Evolutionary conservation across 129 eudicot species (phyloP).

Genomic region (Scalesia atractyloides): DNA sequence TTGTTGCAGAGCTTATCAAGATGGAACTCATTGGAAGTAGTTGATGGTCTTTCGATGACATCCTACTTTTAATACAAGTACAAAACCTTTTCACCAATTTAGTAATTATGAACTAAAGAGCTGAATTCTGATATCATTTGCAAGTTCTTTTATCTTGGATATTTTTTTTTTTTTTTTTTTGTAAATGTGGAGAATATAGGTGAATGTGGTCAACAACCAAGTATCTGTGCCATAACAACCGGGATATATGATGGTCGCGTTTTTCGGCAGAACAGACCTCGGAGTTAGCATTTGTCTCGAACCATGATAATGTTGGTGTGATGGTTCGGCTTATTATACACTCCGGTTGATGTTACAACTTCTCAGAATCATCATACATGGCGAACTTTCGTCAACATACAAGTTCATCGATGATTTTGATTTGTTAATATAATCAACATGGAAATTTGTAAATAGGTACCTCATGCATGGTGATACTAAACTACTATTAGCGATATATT

Average conservation of each 20-base stretch:
- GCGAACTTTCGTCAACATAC: conserved; percentile 27
- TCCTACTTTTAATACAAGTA: conserved; percentile 58
- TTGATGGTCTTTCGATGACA: conserved; percentile 44
- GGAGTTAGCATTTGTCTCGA: conserved; percentile 15
- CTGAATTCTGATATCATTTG: background rate
- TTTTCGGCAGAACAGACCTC: background rate
- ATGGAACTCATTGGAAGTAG: conserved; percentile 62
- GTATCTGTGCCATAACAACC: background rate
- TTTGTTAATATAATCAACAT: background rate
- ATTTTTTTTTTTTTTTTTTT: background rate
- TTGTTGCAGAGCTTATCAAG: conserved; percentile 55
- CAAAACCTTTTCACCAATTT: background rate
- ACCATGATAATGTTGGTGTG: conserved; percentile 28
- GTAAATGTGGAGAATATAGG: conserved; percentile 19
- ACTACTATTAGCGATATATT: background rate
- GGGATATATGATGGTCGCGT: conserved; percentile 28
- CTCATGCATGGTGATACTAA: background rate
- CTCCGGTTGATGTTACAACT: conserved; percentile 34
- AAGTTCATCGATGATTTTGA: conserved; percentile 28
- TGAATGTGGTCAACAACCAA: conserved; percentile 29
- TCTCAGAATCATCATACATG: conserved; percentile 43
- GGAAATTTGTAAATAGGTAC: conserved; percentile 16
- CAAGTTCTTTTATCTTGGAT: background rate
- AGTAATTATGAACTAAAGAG: background rate
- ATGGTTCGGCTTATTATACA: conserved; percentile 20